Percentiles rank a stretch among this genome's conserved stretches.
Conservation (phyloP, 495 filamentous ascomycete genomes). For the Lentithecium fluviatile region DNA sequence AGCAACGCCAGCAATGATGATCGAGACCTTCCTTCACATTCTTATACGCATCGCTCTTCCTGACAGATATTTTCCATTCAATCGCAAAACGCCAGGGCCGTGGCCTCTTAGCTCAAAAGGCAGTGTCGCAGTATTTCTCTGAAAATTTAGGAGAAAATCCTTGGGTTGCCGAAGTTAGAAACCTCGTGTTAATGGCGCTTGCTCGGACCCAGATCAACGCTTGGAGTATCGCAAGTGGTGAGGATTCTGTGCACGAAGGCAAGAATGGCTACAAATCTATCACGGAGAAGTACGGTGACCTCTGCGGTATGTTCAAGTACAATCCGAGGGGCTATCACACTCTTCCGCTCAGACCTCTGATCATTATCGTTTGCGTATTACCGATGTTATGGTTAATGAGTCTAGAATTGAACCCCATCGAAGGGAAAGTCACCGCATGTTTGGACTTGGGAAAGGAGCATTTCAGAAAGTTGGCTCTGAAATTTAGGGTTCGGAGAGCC, state of each 20-base stretch:
- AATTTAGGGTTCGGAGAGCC: too few species aligned
- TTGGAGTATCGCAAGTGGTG: conserved; percentile 29
- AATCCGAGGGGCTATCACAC: neutral
- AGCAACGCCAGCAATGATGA: neutral
- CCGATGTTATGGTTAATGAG: neutral
- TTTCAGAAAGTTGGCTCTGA: too few species aligned
- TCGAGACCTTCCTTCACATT: neutral
- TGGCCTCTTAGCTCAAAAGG: neutral
- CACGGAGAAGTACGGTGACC: neutral
- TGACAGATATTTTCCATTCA: neutral
- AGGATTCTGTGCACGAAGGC: conserved; percentile 15
- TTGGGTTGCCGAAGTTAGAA: conserved; percentile 15
- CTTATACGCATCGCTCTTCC: neutral
- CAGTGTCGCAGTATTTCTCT: neutral
- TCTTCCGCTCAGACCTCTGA: neutral
- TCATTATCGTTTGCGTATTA: neutral
- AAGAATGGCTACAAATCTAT: conserved; percentile 7
- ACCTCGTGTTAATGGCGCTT: conserved; percentile 34
- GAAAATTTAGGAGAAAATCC: neutral
- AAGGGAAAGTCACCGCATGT: too few species aligned
- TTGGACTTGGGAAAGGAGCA: too few species aligned
- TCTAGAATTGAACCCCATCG: too few species aligned
- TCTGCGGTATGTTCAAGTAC: neutral
- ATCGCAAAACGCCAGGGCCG: neutral
- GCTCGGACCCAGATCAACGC: conserved; percentile 34